Percentiles rank a stretch among this genome's conserved stretches.
These are phyloP conservation scores for Daldinia grandis DNA, from an alignment of 495 filamentous ascomycete species.

Conservation along the genomic window DNA sequence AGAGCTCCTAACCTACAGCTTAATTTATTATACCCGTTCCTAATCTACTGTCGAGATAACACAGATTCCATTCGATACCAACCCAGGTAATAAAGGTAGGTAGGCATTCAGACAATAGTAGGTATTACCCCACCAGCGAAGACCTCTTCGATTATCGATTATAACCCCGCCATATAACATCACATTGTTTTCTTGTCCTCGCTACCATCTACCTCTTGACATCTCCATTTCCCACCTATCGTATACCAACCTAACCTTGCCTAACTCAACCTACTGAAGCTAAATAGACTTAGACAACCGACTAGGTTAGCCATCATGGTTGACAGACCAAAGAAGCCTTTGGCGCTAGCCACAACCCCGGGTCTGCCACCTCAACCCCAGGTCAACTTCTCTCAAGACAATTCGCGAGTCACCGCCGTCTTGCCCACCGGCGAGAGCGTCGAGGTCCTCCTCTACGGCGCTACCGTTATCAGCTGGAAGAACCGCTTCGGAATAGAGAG, in stretches of 20 bases:
- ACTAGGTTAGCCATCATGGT: constrained; percentile 68
- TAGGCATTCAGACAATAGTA: no score
- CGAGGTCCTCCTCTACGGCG: constrained; percentile 86
- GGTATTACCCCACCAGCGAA: constrained; percentile 38
- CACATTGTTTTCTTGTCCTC: neutral
- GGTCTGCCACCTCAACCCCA: constrained; percentile 70
- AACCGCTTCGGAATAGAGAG: constrained; percentile 79
- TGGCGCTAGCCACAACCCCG: constrained; percentile 74
- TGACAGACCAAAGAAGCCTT: constrained; percentile 83
- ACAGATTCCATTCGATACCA: no score
- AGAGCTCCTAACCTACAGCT: no score
- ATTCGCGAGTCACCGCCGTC: constrained; percentile 71
- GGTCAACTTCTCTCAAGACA: constrained; percentile 71
- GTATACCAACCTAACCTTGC: neutral
- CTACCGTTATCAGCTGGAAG: constrained; percentile 95
- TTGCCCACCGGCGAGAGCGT: constrained; percentile 87
- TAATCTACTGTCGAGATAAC: no score
- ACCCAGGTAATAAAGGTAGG: no score
- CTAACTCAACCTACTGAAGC: constrained; percentile 4
- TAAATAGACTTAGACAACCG: neutral
- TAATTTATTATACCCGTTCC: no score
- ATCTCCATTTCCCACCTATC: neutral
- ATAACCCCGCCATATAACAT: constrained; percentile 22
- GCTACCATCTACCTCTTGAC: neutral
- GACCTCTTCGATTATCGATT: constrained; percentile 5